These are phyloP conservation scores for Saturnispora ahearnii DNA, from an alignment of 805 yeast genomes.

Conservation along the genomic window DNA sequence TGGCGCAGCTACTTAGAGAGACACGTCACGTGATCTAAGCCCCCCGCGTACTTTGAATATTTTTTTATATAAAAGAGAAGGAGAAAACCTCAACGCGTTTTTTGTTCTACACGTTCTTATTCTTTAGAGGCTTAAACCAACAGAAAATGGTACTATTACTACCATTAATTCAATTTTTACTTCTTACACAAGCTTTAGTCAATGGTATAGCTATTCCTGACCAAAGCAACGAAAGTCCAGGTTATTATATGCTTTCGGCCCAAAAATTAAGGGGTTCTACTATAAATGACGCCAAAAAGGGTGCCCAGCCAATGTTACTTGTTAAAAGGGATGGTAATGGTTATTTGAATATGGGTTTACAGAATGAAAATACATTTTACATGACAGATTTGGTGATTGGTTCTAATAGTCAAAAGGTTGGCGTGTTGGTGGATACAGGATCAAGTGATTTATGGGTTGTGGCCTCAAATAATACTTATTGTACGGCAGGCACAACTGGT, in stretches of 20 bases:
- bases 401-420: slow-evolving; percentile 44
- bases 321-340: slow-evolving; percentile 22
- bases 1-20: slow-evolving; percentile 10
- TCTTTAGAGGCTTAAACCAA: background rate
- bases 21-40: slow-evolving; percentile 3
- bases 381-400: slow-evolving; percentile 43
- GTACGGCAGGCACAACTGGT: slow-evolving; percentile 19
- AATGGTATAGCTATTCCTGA: background rate
- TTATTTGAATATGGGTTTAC: slow-evolving; percentile 26
- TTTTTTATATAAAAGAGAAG: background rate
- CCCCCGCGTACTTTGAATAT: background rate
- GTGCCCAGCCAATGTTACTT: slow-evolving; percentile 15
- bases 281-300: slow-evolving; percentile 5
- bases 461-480: slow-evolving; percentile 40
- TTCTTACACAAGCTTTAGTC: background rate
- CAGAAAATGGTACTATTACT: background rate
- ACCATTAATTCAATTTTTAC: background rate
- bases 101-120: background rate
- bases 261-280: slow-evolving; percentile 12
- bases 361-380: slow-evolving; percentile 37
- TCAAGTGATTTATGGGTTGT: slow-evolving; percentile 68
- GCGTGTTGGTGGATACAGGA: slow-evolving; percentile 62
- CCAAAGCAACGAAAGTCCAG: background rate
- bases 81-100: background rate
- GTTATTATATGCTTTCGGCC: slow-evolving; percentile 18